Evolutionary conservation across 768 basidiomycete species (phyloP).

Genomic region (Stropharia rugosoannulata): DNA sequence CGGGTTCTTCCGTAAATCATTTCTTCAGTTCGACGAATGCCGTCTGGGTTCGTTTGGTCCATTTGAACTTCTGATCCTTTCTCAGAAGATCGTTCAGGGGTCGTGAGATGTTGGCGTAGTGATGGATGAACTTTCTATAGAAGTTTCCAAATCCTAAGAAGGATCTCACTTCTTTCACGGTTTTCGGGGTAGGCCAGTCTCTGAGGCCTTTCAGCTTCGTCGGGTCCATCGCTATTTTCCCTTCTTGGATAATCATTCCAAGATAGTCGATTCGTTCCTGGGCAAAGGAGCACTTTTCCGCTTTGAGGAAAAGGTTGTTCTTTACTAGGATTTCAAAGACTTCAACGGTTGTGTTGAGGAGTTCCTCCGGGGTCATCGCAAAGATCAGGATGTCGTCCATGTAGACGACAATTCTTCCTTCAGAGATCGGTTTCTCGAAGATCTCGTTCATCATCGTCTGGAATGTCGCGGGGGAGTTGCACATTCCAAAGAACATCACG

Average conservation of each 20-base stretch:
- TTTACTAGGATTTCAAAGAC: conserved; percentile 27
- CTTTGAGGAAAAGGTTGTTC: conserved; percentile 31
- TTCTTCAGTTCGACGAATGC: conserved; percentile 30
- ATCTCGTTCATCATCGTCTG: conserved; percentile 29
- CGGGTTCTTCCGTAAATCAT: conserved; percentile 20
- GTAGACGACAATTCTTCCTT: conserved; percentile 1
- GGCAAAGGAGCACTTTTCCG: conserved; percentile 34
- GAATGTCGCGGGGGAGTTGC: conserved; percentile 35
- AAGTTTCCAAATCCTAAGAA: conserved; percentile 40
- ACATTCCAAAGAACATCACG: conserved; percentile 38
- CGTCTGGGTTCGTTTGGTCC: conserved; percentile 17
- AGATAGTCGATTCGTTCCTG: conserved; percentile 26
- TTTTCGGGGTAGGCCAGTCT: conserved; percentile 25
- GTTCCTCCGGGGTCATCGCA: not conserved
- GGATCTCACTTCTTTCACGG: not conserved
- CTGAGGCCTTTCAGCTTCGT: conserved; percentile 24
- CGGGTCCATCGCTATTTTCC: conserved; percentile 24
- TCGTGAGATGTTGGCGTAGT: conserved; percentile 27
- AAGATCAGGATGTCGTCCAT: conserved; percentile 14
- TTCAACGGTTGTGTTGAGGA: not conserved
- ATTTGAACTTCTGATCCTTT: conserved; percentile 24
- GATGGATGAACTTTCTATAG: conserved; percentile 31
- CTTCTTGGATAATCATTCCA: conserved; percentile 17
- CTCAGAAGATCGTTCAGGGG: conserved; percentile 26
- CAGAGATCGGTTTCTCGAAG: conserved; percentile 26